Base-by-base conservation (phyloP, 192 early-diverging fungal genomes). In the Backusella psychrophila region DNA sequence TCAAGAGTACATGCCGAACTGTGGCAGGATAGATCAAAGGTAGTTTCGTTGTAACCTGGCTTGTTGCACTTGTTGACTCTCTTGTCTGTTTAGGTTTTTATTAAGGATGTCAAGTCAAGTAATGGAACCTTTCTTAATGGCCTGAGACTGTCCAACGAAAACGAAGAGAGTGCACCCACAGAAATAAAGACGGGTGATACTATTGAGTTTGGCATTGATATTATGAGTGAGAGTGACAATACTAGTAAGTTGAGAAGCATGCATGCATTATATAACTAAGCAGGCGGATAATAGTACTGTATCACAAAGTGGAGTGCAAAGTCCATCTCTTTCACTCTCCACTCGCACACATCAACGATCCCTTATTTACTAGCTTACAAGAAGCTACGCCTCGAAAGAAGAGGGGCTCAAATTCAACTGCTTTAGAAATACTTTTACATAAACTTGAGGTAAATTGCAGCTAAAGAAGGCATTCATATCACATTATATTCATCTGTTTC, bases 71-170 rank as follows among this genome's bases (percentile, higher is more conserved):
- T 49, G 19, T 49, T 69, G 33, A 38, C 36, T 9, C 19, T 69
- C 19, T 41, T 41, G 15, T 26, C 14, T 44, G 15, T 17, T 0
- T 63, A 93, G 90, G 86, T 92, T 4, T 91, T 72, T 73, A 90
- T 94, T 53, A 87, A 89, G 35, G 94, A 95, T 75, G 82, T 91
- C 12, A 90, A 90, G 75, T 93, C 91, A 2, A 90, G 88, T 73
- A 95, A 95, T 73, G 94, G 94, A 11, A 95, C 94, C 0, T 95
- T 94, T 77, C 70, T 95, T 31, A 94, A 95, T 77, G 89, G 87
- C 4, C 78, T 84, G 9, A 80, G 94, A 69, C 82, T 95, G 15
- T 89, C 87, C 59, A 86, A 88, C 4, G 94, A 94, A 75, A 85
- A 85, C 63, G 75, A 82, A 26, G 87, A 89, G 74, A 89, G 88